Base-by-base conservation (phyloP, 192 early-diverging fungal genomes). In the Lobosporangium transversale region DNA sequence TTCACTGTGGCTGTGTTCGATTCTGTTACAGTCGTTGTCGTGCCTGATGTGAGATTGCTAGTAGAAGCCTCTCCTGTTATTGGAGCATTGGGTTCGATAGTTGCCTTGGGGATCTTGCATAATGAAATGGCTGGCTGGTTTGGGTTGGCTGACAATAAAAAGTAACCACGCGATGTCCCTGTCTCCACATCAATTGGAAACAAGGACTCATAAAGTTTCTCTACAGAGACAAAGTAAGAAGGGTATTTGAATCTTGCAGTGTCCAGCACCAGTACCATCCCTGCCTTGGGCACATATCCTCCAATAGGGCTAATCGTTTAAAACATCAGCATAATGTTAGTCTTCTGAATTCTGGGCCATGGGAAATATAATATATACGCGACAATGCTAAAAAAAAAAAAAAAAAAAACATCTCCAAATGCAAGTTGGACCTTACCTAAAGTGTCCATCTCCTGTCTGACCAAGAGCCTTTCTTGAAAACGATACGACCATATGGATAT, bases 361-460 rank as follows among this genome's bases (percentile, higher is more conserved):
- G n/a, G n/a, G n/a, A n/a, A n/a, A n/a, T n/a, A n/a, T n/a, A n/a
- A n/a, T n/a, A n/a, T n/a, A n/a, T n/a, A n/a, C n/a, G n/a, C n/a
- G n/a, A n/a, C n/a, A n/a, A n/a, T n/a, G n/a, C n/a, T n/a, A n/a
- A n/a, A n/a, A n/a, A n/a, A n/a, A n/a, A n/a, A n/a, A n/a, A n/a
- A n/a, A n/a, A n/a, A n/a, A n/a, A n/a, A n/a, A n/a, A n/a, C n/a
- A n/a, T 40, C 37, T 40, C n/a, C 9, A 3, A 17, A 10, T 18
- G 27, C 2, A 17, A 1, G 17, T 17, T 27, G 1, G 2, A 15
- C 5, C 54, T 64, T 58, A 76, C 73, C 65, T 75, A 31, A 96
- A 98, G 61, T 98, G 96, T 1, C 95, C 97, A 68, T 97, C 95
- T 30, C 97, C 97, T 2, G 95, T 98, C 78, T 97, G 95, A 12